These are phyloP conservation scores for Mycotypha africana DNA, from an alignment of 371 early-diverging fungal genomes.

Conservation along the genomic window DNA sequence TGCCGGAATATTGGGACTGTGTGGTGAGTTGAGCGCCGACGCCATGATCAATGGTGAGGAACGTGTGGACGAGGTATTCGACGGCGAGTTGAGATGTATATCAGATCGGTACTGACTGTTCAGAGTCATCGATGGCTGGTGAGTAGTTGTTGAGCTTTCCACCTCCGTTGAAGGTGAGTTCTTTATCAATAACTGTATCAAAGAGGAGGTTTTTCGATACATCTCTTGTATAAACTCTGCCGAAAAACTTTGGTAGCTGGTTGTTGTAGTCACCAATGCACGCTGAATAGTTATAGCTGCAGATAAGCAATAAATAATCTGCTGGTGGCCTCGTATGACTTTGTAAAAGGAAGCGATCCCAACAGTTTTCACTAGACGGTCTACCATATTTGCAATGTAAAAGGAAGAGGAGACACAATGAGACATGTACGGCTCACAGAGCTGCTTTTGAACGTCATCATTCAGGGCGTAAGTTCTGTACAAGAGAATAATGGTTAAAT, in stretches of 20 bases:
- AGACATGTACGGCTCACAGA: constrained; percentile 2
- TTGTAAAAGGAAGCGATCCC: constrained; percentile 20
- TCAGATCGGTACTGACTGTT: constrained; percentile 2
- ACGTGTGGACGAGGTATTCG: constrained; percentile 18
- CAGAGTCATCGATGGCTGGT: neutral
- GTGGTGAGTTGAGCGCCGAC: constrained; percentile 7
- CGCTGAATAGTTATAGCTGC: constrained; percentile 30
- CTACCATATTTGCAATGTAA: constrained; percentile 21
- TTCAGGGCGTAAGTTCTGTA: constrained; percentile 15
- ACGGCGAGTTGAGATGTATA: constrained; percentile 5
- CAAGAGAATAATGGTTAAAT: constrained; percentile 13
- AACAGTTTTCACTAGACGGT: constrained; percentile 11
- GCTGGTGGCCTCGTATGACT: constrained; percentile 26
- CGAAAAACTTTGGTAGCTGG: too few relatives aligned
- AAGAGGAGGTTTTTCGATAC: constrained; percentile 5
- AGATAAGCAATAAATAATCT: constrained; percentile 35
- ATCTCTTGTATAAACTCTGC: neutral
- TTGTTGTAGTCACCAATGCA: too few relatives aligned
- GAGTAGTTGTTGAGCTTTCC: neutral
- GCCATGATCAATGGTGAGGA: constrained; percentile 11
- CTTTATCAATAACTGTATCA: constrained; percentile 2
- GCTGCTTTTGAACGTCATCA: neutral
- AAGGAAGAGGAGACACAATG: constrained; percentile 25
- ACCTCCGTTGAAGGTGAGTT: constrained; percentile 18
- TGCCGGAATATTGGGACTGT: constrained; percentile 13